Percentiles rank a stretch among this genome's conserved stretches.
Evolutionary conservation across 257 asterid species (phyloP).

Genomic region (Schizonepeta tenuifolia): DNA sequence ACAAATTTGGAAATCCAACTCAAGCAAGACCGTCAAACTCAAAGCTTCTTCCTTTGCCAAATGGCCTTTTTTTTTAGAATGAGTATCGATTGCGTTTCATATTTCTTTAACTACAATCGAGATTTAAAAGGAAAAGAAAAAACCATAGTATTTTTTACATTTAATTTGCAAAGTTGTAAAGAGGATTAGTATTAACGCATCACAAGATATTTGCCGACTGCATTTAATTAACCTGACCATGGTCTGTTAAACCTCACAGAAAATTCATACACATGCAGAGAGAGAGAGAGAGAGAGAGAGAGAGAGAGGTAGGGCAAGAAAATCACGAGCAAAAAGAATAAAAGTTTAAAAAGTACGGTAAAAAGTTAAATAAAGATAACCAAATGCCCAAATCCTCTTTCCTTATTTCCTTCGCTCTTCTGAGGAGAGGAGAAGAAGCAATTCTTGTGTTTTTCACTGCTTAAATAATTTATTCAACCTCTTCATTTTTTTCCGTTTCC

Average conservation of each 20-base stretch:
- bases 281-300: no score
- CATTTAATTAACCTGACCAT: slow-evolving; percentile 46
- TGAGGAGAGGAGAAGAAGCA: neutral
- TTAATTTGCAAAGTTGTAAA: neutral
- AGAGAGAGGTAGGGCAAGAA: slow-evolving; percentile 21
- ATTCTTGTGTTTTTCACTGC: slow-evolving; percentile 26
- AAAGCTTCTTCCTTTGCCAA: neutral
- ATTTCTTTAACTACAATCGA: neutral
- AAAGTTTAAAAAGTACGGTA: neutral
- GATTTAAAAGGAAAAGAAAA: neutral
- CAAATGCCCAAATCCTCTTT: slow-evolving; percentile 6
- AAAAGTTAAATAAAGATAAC: neutral
- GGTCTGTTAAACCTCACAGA: slow-evolving; percentile 38
- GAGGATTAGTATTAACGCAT: neutral
- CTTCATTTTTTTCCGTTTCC: neutral
- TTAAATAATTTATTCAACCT: slow-evolving; percentile 30
- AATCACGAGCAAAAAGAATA: slow-evolving; percentile 31
- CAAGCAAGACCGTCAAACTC: neutral
- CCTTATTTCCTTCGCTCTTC: slow-evolving; percentile 12
- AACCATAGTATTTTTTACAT: no score
- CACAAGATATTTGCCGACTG: slow-evolving; percentile 39
- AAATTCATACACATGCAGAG: slow-evolving; percentile 46
- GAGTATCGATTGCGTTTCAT: neutral
- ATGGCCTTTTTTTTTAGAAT: neutral
- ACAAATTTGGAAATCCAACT: neutral